phyloP scores from a whole-genome alignment of 2,329 filamentous ascomycete species.

The Colletotrichum somersetense region DNA sequence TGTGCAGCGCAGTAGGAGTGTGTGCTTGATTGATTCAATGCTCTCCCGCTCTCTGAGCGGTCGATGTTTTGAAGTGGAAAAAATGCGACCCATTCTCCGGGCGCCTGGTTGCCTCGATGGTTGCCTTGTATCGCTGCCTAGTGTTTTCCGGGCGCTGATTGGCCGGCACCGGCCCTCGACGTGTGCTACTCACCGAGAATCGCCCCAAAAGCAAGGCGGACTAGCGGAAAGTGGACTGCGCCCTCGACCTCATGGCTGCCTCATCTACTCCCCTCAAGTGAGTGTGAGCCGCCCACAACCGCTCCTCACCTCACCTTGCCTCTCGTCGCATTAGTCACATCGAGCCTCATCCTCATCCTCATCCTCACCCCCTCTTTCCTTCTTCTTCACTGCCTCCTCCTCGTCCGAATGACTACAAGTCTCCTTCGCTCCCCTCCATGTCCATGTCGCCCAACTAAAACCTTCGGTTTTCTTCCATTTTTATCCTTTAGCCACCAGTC shows the following conservation, averaged over 20 bases:
- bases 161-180: neutral
- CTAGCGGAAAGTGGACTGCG: constrained; percentile 15
- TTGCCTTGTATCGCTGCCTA: constrained; percentile 20
- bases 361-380: constrained; percentile 13
- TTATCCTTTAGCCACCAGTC: constrained; percentile 11
- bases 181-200: constrained; percentile 17
- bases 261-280: neutral
- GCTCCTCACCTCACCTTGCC: neutral
- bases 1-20: no score
- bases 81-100: constrained; percentile 13
- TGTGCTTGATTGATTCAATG: no score
- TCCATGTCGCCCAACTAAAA: constrained; percentile 25
- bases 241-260: constrained; percentile 16
- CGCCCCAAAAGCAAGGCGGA: constrained; percentile 27
- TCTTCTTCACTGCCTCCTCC: neutral
- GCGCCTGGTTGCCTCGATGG: constrained; percentile 10
- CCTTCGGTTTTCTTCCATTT: constrained; percentile 31
- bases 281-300: neutral
- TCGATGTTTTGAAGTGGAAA: neutral
- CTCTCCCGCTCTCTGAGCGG: neutral
- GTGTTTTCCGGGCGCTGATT: neutral
- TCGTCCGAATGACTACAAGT: constrained; percentile 27
- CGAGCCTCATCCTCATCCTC: constrained; percentile 3
- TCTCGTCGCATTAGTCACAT: neutral
- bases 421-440: constrained; percentile 1